These are phyloP conservation scores for Cyanodermella asteris DNA, from an alignment of 2,329 filamentous ascomycete genomes.

Conservation along the genomic window DNA sequence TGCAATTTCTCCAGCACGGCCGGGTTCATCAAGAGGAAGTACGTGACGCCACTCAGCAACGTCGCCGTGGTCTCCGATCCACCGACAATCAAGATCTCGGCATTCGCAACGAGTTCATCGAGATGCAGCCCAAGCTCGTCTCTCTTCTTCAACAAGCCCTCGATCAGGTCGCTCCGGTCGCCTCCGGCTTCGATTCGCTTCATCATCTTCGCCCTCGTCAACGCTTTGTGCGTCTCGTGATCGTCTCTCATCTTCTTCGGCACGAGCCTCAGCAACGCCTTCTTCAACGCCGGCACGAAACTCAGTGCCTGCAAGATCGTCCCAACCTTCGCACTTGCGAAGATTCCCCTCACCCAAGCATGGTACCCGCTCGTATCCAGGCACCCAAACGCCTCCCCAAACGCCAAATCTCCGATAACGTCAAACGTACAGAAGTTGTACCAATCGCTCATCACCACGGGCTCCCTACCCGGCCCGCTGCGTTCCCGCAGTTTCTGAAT, in stretches of 20 bases:
- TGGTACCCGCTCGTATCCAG: slow-evolving; percentile 15
- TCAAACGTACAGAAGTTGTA: slow-evolving; percentile 18
- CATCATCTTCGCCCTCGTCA: too few species aligned
- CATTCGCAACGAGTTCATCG: neutral
- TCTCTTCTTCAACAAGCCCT: neutral
- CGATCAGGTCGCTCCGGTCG: neutral
- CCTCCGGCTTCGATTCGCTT: too few species aligned
- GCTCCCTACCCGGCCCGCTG: neutral
- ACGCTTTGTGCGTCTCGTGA: too few species aligned
- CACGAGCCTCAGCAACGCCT: too few species aligned
- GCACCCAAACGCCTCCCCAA: slow-evolving; percentile 19
- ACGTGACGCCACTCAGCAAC: slow-evolving; percentile 1
- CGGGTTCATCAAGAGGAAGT: slow-evolving; percentile 1
- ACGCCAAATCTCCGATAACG: slow-evolving; percentile 19
- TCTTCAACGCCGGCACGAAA: too few species aligned
- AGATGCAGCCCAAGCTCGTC: neutral
- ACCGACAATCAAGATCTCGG: neutral
- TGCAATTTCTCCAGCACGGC: neutral
- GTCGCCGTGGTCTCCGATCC: slow-evolving; percentile 4
- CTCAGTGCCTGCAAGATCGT: too few species aligned
- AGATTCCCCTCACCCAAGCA: too few species aligned
- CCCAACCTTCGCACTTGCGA: too few species aligned
- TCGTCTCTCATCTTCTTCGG: too few species aligned
- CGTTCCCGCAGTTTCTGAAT: slow-evolving; percentile 10
- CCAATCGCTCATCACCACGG: slow-evolving; percentile 14